phyloP scores from a whole-genome alignment of 352 stramenopile genomes.

The Poterioochromonas sp. region DNA sequence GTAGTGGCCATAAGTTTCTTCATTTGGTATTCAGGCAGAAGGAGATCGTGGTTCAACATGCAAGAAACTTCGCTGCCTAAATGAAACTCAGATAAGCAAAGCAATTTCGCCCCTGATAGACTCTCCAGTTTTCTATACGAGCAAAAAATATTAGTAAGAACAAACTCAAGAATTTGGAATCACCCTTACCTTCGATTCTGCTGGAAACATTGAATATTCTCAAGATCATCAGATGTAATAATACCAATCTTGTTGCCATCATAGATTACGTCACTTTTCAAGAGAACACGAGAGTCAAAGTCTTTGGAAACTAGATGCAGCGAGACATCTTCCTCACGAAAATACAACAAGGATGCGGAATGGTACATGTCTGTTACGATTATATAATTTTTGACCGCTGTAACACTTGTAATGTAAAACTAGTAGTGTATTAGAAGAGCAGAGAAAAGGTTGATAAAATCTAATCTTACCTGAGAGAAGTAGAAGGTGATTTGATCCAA shows the following conservation, averaged over 20 bases:
- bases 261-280: background rate
- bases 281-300: background rate
- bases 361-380: background rate
- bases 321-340: background rate
- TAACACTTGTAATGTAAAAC: constrained; percentile 1
- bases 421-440: background rate
- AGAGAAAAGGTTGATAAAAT: background rate
- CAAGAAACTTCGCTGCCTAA: background rate
- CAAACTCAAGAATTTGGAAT: background rate
- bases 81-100: constrained; percentile 7
- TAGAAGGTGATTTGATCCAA: constrained; percentile 12
- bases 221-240: background rate
- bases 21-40: background rate
- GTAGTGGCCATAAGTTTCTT: too few species aligned
- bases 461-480: background rate
- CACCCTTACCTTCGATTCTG: constrained; percentile 5
- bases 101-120: background rate
- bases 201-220: background rate
- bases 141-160: background rate
- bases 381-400: constrained; percentile 13
- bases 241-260: background rate
- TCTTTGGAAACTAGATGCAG: constrained; percentile 7
- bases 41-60: background rate
- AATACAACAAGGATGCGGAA: background rate
- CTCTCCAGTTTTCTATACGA: constrained; percentile 12